Evolutionary conservation across 345 rosid species (phyloP), one percentile per base, ranked within the genome.

Genomic region (Acer campestre): DNA sequence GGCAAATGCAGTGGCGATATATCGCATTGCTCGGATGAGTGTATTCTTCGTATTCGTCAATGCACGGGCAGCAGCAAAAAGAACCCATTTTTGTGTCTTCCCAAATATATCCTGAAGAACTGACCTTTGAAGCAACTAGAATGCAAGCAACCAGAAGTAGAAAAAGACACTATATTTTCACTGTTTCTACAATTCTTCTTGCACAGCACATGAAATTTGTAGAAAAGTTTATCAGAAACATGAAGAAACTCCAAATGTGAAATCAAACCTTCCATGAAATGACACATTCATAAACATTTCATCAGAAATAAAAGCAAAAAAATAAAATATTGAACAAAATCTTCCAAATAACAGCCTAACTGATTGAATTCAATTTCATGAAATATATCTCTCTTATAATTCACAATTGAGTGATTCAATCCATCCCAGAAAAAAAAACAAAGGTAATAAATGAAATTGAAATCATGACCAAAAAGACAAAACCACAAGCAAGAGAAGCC

Each of bases 31-130:
- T 78, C 2, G 89, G 81, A 74, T 77, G 79, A 44, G 81, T 70
- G 75, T 81, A 83, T 67, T 87, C 94, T 31, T 90, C 92, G 40
- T 76, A 46, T n/a, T 90, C 94, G 80, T 87, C 90, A n/a, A 79
- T 70, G 40, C 90, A 77, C 10, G 85, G 82, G 46, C 93, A 90
- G 87, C 91, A 88, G 85, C 89, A 90, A 67, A 87, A 77, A 35
- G 85, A 83, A 74, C 89, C 88, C 94, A 88, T 90, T 9, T 55
- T 61, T 67, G 27, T 42, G 48, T 48, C 63, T 71, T 23, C 27
- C 23, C 53, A 46, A 70, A 56, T 58, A 70, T 68, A 63, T 69
- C 48, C 70, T 18, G 63, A 55, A 78, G 31, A 46, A 27, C 31
- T 6, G 66, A 25, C 66, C 68, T 68, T 58, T 9, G 27, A 68